These are phyloP conservation scores for Fusarium sp. DNA, from an alignment of 2,329 filamentous ascomycete genomes.

Conservation along the genomic window DNA sequence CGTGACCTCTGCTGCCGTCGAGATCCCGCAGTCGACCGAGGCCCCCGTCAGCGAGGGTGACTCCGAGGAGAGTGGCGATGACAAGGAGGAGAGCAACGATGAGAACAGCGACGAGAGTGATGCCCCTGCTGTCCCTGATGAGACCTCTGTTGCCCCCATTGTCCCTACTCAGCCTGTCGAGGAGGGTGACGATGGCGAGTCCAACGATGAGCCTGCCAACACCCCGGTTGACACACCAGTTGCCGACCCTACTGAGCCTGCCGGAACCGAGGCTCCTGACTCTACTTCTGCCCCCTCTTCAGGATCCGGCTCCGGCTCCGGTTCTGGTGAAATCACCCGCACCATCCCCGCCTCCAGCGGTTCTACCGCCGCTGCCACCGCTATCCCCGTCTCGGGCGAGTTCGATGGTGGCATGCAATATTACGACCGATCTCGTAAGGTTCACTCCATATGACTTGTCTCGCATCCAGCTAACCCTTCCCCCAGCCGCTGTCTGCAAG, in stretches of 20 bases:
- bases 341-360: constrained; percentile 42
- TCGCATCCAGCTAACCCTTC: constrained; percentile 6
- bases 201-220: constrained; percentile 1
- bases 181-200: background rate
- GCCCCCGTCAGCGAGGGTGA: background rate
- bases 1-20: constrained; percentile 7
- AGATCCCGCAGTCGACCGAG: constrained; percentile 1
- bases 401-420: constrained; percentile 41
- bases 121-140: background rate
- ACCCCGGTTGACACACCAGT: constrained; percentile 4
- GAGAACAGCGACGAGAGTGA: background rate
- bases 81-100: background rate
- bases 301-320: constrained; percentile 17
- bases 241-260: constrained; percentile 4
- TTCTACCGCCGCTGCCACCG: constrained; percentile 31
- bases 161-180: background rate
- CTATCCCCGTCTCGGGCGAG: constrained; percentile 40
- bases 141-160: background rate
- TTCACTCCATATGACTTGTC: too few species aligned
- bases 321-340: constrained; percentile 35
- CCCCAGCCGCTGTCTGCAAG: constrained; percentile 44
- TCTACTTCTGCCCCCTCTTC: constrained; percentile 5
- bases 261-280: constrained; percentile 1
- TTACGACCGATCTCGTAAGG: constrained; percentile 45
- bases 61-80: background rate